Conservation (phyloP, 179 eudicot genomes). For the Amaranthus tricolor region DNA sequence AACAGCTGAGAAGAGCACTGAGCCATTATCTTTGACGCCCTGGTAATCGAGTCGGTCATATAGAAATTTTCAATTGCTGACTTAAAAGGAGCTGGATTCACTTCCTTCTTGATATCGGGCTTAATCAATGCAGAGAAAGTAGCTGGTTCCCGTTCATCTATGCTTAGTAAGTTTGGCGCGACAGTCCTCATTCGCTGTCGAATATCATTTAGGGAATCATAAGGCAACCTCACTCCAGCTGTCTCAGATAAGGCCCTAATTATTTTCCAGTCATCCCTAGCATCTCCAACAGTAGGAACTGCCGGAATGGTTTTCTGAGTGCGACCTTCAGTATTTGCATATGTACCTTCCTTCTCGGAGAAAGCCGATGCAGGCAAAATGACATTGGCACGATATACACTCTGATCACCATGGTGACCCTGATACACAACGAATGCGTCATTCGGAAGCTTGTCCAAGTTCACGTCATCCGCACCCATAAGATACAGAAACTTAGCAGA, state of each 20-base stretch:
- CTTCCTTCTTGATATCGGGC: constrained; percentile 49
- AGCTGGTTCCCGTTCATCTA: constrained; percentile 77
- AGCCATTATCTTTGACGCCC: constrained; percentile 99
- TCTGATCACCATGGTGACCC: constrained; percentile 94
- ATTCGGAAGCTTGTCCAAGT: constrained; percentile 61
- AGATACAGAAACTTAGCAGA: constrained; percentile 77
- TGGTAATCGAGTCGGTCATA: constrained; percentile 88
- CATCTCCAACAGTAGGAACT: constrained; percentile 95
- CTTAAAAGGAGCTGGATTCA: constrained; percentile 52
- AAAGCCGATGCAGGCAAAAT: constrained; percentile 91
- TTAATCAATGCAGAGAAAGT: constrained; percentile 55
- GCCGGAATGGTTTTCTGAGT: constrained; percentile 85
- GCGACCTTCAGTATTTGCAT: constrained; percentile 83
- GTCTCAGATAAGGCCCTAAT: constrained; percentile 89
- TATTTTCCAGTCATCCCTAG: constrained; percentile 97
- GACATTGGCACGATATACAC: constrained; percentile 93
- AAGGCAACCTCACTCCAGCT: constrained; percentile 68
- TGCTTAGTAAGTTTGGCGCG: constrained; percentile 76
- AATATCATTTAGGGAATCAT: constrained; percentile 57
- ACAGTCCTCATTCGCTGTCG: constrained; percentile 66
- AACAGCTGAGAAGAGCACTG: constrained; percentile 75
- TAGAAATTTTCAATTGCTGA: constrained; percentile 78
- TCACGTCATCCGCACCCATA: constrained; percentile 94
- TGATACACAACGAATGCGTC: constrained; percentile 97
- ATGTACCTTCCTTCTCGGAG: constrained; percentile 86